Conservation (phyloP, 495 filamentous ascomycete species). For the Tuber indicum region DNA sequence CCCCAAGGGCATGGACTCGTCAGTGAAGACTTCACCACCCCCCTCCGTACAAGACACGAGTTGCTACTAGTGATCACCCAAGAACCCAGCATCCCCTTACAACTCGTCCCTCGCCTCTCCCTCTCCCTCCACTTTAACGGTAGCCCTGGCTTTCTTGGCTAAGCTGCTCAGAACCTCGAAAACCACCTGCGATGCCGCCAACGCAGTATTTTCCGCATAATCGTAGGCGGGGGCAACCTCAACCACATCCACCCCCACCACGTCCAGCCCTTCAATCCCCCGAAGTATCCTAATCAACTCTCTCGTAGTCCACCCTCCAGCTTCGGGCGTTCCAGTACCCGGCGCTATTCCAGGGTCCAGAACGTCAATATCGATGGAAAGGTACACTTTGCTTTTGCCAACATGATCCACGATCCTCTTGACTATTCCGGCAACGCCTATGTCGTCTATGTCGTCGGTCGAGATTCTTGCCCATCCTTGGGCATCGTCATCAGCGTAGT, state of each 20-base stretch:
- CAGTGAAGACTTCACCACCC: neutral
- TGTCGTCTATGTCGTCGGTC: slow-evolving; percentile 66
- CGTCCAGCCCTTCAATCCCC: slow-evolving; percentile 61
- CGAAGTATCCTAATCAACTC: slow-evolving; percentile 65
- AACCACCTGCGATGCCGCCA: slow-evolving; percentile 74
- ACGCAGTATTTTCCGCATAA: slow-evolving; percentile 72
- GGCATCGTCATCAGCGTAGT: slow-evolving; percentile 57
- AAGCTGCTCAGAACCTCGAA: slow-evolving; percentile 78
- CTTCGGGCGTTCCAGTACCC: slow-evolving; percentile 67
- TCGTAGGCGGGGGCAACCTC: slow-evolving; percentile 85
- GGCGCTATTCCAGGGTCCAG: slow-evolving; percentile 66
- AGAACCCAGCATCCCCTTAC: neutral
- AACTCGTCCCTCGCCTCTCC: neutral
- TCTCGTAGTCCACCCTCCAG: slow-evolving; percentile 66
- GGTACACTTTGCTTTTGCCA: slow-evolving; percentile 58
- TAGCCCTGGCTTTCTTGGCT: slow-evolving; percentile 52
- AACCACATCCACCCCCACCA: slow-evolving; percentile 72
- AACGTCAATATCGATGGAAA: slow-evolving; percentile 72
- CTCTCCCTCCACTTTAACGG: neutral
- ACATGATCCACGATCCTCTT: slow-evolving; percentile 54
- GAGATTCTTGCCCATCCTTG: slow-evolving; percentile 63
- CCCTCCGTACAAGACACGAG: neutral
- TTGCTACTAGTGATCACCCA: neutral
- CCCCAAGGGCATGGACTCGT: neutral
- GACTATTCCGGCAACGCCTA: slow-evolving; percentile 56